Evolutionary conservation across 2,329 filamentous ascomycete genomes (phyloP).

Genomic region (Chaetoscypha palmicola): DNA sequence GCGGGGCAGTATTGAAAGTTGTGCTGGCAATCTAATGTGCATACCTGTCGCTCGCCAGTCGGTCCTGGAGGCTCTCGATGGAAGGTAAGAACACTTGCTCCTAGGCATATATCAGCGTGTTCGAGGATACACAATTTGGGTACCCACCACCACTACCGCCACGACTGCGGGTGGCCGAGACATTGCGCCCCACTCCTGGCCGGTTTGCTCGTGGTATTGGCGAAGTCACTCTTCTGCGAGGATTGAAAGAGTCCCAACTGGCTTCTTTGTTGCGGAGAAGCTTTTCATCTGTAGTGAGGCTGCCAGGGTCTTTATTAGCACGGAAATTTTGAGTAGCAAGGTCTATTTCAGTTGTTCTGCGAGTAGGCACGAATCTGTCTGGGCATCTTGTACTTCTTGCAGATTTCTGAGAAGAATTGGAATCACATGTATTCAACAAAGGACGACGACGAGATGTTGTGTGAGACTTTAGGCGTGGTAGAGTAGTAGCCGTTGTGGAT

Average conservation of each 20-base stretch:
- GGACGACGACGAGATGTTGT: slow-evolving; percentile 16
- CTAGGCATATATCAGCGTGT: slow-evolving; percentile 16
- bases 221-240: slow-evolving; percentile 27
- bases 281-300: slow-evolving; percentile 40
- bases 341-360: slow-evolving; percentile 34
- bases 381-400: slow-evolving; percentile 28
- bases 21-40: too few relatives aligned
- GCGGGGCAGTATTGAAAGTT: too few relatives aligned
- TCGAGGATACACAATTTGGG: background rate
- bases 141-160: slow-evolving; percentile 21
- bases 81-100: slow-evolving; percentile 27
- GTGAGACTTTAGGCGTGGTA: slow-evolving; percentile 15
- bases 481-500: slow-evolving; percentile 14
- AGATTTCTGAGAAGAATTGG: slow-evolving; percentile 14
- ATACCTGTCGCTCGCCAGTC: slow-evolving; percentile 28
- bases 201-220: slow-evolving; percentile 17
- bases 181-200: slow-evolving; percentile 14
- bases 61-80: slow-evolving; percentile 22
- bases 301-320: slow-evolving; percentile 41
- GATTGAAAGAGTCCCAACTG: slow-evolving; percentile 46
- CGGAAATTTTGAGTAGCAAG: slow-evolving; percentile 42
- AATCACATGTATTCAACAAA: slow-evolving; percentile 16
- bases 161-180: slow-evolving; percentile 23
- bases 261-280: slow-evolving; percentile 37
- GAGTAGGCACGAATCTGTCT: slow-evolving; percentile 52